Evolutionary conservation across 2,329 filamentous ascomycete genomes (phyloP), one percentile per base, ranked within the genome.

Genomic region (Alternaria brassicicola): DNA sequence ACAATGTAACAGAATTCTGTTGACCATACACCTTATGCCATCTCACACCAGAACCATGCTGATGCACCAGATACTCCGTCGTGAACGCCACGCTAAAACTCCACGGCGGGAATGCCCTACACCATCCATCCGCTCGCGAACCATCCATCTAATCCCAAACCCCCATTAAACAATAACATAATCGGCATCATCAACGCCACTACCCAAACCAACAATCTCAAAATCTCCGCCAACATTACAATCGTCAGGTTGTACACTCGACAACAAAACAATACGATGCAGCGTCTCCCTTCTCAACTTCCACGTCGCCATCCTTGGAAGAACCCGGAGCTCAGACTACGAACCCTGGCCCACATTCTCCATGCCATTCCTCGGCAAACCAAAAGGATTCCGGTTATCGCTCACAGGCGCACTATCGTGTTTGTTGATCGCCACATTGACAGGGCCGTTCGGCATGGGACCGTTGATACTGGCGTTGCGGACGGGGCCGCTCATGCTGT

Each of bases 341-440:
- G 57, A 59, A 30, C 42, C 51, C 17, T 59, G 52, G n/a, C 47
- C 57, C 7, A 56, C 52, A n/a, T 17, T 47, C 17, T 56, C 52
- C 26, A 59, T 38, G 4, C 41, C 52, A 10, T 28, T 38, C 15
- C 46, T 30, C 6, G 36, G 42, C 36, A 59, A 35, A 13, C 46
- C 46, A 26, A 55, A 55, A 9, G 43, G 30, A 25, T 64, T 67
- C 26, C 66, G 60, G 31, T 62, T 64, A 48, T 72, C 67, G 21
- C 57, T 58, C 8, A 63, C 63, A 15, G 70, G 61, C 8, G 70
- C 63, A 19, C 54, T 59, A 15, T 72, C 66, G 12, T 67, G 62
- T 9, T 64, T 55, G 15, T 61, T 63, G 21, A 62, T 61, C 3
- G 53, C 57, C 10, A 63, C 52, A 12, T 52, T 57, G 15, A 59